Evolutionary conservation across 164 flowering plant genomes (phyloP).

Genomic region (Akebia trifoliata): DNA sequence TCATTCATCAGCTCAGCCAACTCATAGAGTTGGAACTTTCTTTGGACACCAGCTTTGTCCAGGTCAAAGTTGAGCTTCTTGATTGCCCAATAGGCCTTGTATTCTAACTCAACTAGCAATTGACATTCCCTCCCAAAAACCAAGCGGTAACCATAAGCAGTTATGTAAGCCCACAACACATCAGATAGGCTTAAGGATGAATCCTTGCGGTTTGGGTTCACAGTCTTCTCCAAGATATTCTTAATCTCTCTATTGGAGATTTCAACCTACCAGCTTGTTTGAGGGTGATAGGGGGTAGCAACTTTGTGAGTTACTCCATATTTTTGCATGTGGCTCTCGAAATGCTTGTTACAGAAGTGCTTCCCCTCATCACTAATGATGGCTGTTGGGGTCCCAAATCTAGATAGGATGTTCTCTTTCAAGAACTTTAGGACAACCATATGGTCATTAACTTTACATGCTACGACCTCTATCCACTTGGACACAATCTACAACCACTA

Average conservation of each 20-base stretch:
- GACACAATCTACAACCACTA: neutral
- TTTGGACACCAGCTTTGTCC: neutral
- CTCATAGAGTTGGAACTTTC: neutral
- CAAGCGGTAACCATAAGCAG: neutral
- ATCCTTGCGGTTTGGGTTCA: slow-evolving; percentile 6
- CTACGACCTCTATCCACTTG: too few relatives aligned
- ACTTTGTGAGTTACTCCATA: neutral
- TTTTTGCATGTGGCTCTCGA: neutral
- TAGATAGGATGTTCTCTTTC: neutral
- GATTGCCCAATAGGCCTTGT: too few relatives aligned
- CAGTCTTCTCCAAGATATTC: neutral
- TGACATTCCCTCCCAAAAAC: too few relatives aligned
- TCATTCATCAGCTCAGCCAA: neutral
- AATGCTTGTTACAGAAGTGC: neutral
- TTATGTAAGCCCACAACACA: slow-evolving; percentile 2
- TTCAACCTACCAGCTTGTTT: too few relatives aligned
- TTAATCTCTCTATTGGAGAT: too few relatives aligned
- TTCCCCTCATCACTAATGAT: neutral
- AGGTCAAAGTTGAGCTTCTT: neutral
- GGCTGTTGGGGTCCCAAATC: neutral
- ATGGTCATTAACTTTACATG: neutral
- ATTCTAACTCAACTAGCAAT: too few relatives aligned
- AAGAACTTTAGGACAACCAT: neutral
- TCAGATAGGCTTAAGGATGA: neutral
- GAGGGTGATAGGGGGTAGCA: too few relatives aligned